Evolutionary conservation across 768 basidiomycete species (phyloP), one percentile per base, ranked within the genome.

Genomic region (Collybia sordida): DNA sequence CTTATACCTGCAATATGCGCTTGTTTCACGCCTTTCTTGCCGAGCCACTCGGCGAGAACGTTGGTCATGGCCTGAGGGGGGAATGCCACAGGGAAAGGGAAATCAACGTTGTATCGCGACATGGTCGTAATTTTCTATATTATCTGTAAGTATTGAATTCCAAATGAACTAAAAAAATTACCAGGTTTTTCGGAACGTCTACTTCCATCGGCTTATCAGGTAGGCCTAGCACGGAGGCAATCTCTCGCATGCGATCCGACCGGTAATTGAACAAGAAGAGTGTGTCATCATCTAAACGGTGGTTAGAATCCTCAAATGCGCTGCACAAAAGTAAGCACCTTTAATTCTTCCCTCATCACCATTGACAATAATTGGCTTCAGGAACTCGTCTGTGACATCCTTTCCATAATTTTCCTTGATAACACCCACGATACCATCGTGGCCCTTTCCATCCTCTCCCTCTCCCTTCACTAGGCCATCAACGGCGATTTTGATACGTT

Each of bases 251-350:
- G 46, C 95, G 86, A 67, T 98, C 94, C 0, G 94, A 95, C 53
- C 95, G 86, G 69, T 98, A 97, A 75, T 98, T 98, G 85, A 96
- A 98, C 73, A 90, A 85, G 80, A 96, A 97, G 3, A 98, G 63
- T 0, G 93, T 95, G 67, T 97, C 94, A 37, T 74, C 78, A 50
- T 93, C 92, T 92, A 55, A 6, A 28, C 35, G 42, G 9, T 19
- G 40, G 19, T 19, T 11, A 9, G 39, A 15, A 45, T 31, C 12
- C 27, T 17, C 24, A 24, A 50, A 17, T 21, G 9, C 25, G 40
- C 40, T 51, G 8, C 42, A 15, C 43, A 34, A 43, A 49, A 23
- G 27, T 17, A 19, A 40, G 42, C 57, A 88, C 90, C 87, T 69
- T 93, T 88, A 62, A 96, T 82, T 38, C 93, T 75, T 6, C 88